Percentiles rank a stretch among this genome's conserved stretches.
Conservation (phyloP, 1,284 basidiomycete genomes). For the Tetrapyrgos nigripes region DNA sequence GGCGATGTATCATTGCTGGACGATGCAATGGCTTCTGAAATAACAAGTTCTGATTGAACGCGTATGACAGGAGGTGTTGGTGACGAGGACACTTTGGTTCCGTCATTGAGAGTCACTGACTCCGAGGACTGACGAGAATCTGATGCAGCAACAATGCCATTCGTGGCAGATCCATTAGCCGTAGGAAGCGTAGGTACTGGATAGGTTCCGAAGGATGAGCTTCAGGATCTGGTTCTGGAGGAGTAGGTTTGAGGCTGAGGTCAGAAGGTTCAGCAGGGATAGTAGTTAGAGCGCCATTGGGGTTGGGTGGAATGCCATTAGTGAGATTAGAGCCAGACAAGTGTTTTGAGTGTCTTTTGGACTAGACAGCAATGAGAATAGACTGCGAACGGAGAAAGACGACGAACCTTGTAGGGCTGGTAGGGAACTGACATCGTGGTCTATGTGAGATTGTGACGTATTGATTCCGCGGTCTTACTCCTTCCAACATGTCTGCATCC, state of each 20-base stretch:
- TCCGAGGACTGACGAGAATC: constrained; percentile 7
- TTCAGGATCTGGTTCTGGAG: constrained; percentile 21
- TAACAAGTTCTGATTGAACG: not conserved
- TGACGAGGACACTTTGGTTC: not conserved
- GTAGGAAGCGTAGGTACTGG: constrained; percentile 9
- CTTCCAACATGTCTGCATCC: constrained; percentile 65
- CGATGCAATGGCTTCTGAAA: constrained; percentile 13
- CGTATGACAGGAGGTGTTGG: not conserved
- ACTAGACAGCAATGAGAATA: constrained; percentile 43
- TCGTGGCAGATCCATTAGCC: not conserved
- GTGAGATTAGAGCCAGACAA: not conserved
- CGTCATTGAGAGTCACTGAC: not conserved
- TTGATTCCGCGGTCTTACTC: not conserved
- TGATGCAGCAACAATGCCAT: too few relatives aligned
- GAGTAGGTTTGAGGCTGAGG: not conserved
- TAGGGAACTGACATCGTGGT: constrained; percentile 55
- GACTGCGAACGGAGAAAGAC: constrained; percentile 6
- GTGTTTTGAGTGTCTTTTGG: constrained; percentile 52
- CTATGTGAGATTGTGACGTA: not conserved
- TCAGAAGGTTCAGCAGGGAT: not conserved
- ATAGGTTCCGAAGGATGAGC: constrained; percentile 12
- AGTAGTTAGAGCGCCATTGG: not conserved
- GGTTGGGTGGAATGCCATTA: not conserved
- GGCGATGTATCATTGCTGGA: not conserved
- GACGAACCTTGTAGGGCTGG: constrained; percentile 72